A percentile compares a stretch with the other conserved stretches of the same genome.
phyloP scores from a whole-genome alignment of 176 grass and related monocot genomes.

The Carex scoparia region DNA sequence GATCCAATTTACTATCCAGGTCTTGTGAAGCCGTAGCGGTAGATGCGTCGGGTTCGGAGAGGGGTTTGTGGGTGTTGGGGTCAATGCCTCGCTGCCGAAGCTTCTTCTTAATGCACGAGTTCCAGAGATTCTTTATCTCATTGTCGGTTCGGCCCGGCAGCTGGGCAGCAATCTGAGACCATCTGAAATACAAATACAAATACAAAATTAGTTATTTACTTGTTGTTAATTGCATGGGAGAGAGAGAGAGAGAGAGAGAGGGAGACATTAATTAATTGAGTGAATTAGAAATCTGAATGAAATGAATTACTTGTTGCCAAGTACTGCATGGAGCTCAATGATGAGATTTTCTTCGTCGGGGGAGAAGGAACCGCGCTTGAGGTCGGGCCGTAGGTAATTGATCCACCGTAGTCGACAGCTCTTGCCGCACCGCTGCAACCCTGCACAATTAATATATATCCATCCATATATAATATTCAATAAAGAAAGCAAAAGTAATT shows the following conservation, averaged over 20 bases:
- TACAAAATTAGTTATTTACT: background rate
- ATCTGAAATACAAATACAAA: background rate
- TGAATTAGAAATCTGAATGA: background rate
- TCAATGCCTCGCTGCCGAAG: constrained; percentile 33
- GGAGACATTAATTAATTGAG: too few species aligned
- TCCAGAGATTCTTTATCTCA: constrained; percentile 38
- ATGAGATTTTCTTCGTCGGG: constrained; percentile 37
- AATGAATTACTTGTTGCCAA: background rate
- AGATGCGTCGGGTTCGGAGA: background rate
- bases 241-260: background rate
- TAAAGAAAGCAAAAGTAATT: too few species aligned
- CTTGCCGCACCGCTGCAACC: constrained; percentile 51
- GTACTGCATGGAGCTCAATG: constrained; percentile 4
- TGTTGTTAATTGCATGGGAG: background rate
- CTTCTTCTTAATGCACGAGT: constrained; percentile 37
- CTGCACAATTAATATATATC: background rate
- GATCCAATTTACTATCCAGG: background rate
- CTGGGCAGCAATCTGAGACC: constrained; percentile 33
- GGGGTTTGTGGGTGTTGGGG: constrained; percentile 36
- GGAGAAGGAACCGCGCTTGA: constrained; percentile 74
- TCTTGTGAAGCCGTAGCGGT: background rate
- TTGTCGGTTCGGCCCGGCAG: constrained; percentile 35
- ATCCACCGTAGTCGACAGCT: constrained; percentile 83
- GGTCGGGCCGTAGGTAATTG: constrained; percentile 81
- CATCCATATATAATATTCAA: too few species aligned